Conservation (phyloP, 1,284 basidiomycete genomes). For the Cystobasidium slooffiae region DNA sequence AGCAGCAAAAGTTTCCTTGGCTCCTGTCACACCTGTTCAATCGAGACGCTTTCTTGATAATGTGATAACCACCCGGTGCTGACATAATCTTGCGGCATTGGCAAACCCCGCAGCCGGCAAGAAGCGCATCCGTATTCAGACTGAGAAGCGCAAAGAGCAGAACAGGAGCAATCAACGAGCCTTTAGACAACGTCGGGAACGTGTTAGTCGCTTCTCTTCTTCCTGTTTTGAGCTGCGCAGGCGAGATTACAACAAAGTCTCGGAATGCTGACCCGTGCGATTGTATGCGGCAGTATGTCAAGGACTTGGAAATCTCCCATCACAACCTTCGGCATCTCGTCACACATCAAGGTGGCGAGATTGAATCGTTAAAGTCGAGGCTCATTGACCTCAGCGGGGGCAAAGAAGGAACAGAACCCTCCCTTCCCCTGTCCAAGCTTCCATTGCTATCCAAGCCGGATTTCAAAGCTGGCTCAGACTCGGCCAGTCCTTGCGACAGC, state of each 20-base stretch:
- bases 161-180: slow-evolving; percentile 25
- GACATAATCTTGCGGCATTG: background rate
- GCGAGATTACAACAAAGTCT: background rate
- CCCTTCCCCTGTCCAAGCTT: background rate
- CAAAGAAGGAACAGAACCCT: background rate
- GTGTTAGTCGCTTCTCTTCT: background rate
- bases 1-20: too few relatives aligned
- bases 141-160: slow-evolving; percentile 29
- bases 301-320: slow-evolving; percentile 9
- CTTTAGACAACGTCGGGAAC: slow-evolving; percentile 13
- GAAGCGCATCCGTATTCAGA: slow-evolving; percentile 30
- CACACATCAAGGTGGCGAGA: slow-evolving; percentile 14
- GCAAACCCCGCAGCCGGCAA: background rate
- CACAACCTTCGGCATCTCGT: slow-evolving; percentile 19
- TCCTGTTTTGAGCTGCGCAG: background rate
- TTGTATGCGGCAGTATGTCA: slow-evolving; percentile 6
- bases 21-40: too few relatives aligned
- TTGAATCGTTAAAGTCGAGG: slow-evolving; percentile 5
- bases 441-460: background rate
- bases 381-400: slow-evolving; percentile 10
- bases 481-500: background rate
- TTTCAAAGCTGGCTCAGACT: background rate
- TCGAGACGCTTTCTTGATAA: too few relatives aligned
- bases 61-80: background rate
- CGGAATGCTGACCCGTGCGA: background rate